Conservation (phyloP, 2,329 filamentous ascomycete genomes). For the Paecilomyces dactylethromorphus region DNA sequence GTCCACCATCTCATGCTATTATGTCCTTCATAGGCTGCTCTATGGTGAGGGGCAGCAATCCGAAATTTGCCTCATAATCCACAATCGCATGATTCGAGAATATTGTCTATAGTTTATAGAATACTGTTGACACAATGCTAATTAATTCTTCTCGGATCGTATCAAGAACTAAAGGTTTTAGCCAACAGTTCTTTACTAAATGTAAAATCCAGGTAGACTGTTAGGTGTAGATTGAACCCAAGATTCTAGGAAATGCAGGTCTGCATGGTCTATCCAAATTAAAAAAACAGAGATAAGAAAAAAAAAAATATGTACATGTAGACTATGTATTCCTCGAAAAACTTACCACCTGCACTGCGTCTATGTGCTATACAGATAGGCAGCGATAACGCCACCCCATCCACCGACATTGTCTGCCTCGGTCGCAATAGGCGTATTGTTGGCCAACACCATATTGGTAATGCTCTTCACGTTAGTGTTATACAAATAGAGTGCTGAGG, state of each 20-base stretch:
- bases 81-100: too few relatives aligned
- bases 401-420: slow-evolving; percentile 24
- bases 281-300: not conserved
- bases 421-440: slow-evolving; percentile 13
- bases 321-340: not conserved
- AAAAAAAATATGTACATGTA: not conserved
- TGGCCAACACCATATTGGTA: slow-evolving; percentile 23
- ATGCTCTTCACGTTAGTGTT: slow-evolving; percentile 22
- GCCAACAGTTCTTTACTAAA: too few relatives aligned
- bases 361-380: slow-evolving; percentile 13
- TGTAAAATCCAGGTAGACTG: too few relatives aligned
- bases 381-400: slow-evolving; percentile 28
- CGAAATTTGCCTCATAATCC: too few relatives aligned
- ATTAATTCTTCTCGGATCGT: too few relatives aligned
- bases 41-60: too few relatives aligned
- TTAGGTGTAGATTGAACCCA: not conserved
- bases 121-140: too few relatives aligned
- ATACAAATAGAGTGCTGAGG: slow-evolving; percentile 19
- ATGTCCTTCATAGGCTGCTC: too few relatives aligned
- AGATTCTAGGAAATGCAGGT: not conserved
- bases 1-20: too few relatives aligned
- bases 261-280: not conserved
- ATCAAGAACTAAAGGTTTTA: too few relatives aligned
- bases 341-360: not conserved
- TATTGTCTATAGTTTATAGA: too few relatives aligned